These are phyloP conservation scores for Heritiera littoralis DNA, from an alignment of 345 rosid genomes.

Conservation along the genomic window DNA sequence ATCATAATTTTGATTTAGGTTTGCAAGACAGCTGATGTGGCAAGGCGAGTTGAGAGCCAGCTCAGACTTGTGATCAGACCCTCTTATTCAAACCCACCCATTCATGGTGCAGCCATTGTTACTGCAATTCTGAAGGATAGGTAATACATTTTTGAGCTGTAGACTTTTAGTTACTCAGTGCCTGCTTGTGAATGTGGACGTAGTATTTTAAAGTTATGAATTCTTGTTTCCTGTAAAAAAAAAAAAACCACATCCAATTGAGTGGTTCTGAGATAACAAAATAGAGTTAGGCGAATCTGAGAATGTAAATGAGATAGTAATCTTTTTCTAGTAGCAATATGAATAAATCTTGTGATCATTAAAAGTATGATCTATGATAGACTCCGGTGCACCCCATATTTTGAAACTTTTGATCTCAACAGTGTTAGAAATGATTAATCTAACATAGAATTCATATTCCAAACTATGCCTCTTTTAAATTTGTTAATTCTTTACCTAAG, in stretches of 20 bases:
- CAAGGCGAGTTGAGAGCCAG: slow-evolving; percentile 69
- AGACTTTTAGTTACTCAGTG: not conserved
- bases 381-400: not conserved
- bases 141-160: slow-evolving; percentile 27
- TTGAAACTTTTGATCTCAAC: not conserved
- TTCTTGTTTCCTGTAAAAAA: not conserved
- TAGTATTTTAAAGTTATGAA: not conserved
- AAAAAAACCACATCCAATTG: not conserved
- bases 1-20: slow-evolving; percentile 40
- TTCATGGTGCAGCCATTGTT: slow-evolving; percentile 78
- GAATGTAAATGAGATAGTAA: not conserved
- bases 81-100: slow-evolving; percentile 66
- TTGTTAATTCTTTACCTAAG: slow-evolving; percentile 29
- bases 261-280: not conserved
- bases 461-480: not conserved
- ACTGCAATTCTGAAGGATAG: slow-evolving; percentile 61
- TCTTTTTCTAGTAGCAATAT: not conserved
- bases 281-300: not conserved
- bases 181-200: not conserved
- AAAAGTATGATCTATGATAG: not conserved
- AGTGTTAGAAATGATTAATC: not conserved
- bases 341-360: not conserved
- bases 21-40: slow-evolving; percentile 71
- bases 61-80: slow-evolving; percentile 68
- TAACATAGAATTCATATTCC: not conserved